phyloP scores from a whole-genome alignment of 352 stramenopile species.

The Phytopythium sindhum region DNA sequence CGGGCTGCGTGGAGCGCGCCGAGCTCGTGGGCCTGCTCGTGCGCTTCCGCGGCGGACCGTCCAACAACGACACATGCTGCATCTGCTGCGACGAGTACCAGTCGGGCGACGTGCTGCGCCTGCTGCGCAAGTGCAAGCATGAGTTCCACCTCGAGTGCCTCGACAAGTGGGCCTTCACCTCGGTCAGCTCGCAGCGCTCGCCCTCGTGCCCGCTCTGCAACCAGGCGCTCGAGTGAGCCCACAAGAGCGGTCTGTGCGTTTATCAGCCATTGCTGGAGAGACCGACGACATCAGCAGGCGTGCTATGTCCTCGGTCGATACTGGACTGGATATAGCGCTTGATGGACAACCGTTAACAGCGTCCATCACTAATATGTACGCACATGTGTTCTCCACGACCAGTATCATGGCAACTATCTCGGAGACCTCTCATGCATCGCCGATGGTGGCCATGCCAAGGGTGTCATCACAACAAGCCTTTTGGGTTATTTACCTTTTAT shows the following conservation, averaged over 20 bases:
- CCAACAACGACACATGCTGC: constrained; percentile 84
- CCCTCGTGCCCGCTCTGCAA: constrained; percentile 84
- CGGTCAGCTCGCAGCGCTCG: constrained; percentile 56
- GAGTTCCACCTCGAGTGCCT: constrained; percentile 88
- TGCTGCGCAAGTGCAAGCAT: constrained; percentile 82
- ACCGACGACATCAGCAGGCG: too few species aligned
- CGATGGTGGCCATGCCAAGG: too few species aligned
- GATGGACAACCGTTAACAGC: too few species aligned
- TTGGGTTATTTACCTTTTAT: background rate
- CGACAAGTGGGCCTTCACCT: constrained; percentile 86
- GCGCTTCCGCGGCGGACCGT: constrained; percentile 68
- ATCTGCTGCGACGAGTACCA: constrained; percentile 88
- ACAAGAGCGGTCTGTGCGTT: background rate
- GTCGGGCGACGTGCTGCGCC: constrained; percentile 67
- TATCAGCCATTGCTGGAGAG: too few species aligned
- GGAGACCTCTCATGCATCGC: too few species aligned
- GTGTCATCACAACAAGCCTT: background rate
- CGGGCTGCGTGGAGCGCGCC: constrained; percentile 58
- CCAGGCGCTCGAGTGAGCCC: constrained; percentile 61
- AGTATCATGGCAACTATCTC: too few species aligned
- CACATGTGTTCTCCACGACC: too few species aligned
- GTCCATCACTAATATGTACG: too few species aligned
- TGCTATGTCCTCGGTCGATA: too few species aligned
- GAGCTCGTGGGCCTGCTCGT: constrained; percentile 73
- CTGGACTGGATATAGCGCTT: too few species aligned